phyloP scores from a whole-genome alignment of 1,284 basidiomycete genomes.

The Sparassis latifolia region DNA sequence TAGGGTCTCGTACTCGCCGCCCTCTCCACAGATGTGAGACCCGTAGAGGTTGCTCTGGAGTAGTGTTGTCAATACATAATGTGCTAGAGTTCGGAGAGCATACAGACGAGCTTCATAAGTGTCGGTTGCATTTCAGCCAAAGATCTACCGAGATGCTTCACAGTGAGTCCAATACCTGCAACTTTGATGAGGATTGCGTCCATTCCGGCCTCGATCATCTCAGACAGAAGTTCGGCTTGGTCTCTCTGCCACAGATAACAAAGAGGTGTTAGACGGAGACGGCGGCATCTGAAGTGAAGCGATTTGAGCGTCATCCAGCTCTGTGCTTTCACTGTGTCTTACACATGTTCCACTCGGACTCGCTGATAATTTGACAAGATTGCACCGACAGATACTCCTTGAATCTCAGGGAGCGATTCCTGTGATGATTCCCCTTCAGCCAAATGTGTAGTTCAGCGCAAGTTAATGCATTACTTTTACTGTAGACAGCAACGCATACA shows the following conservation, averaged over 20 bases:
- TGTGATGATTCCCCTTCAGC: constrained; percentile 24
- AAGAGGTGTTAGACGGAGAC: constrained; percentile 78
- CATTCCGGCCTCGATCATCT: constrained; percentile 83
- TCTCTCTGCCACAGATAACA: constrained; percentile 93
- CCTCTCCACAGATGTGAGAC: constrained; percentile 94
- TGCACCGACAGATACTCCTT: constrained; percentile 91
- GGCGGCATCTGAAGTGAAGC: constrained; percentile 51
- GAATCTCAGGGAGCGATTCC: constrained; percentile 75
- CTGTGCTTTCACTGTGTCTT: constrained; percentile 22
- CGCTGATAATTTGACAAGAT: constrained; percentile 98
- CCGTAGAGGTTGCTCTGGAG: constrained; percentile 79
- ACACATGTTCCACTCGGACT: constrained; percentile 96
- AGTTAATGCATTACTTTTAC: constrained; percentile 61
- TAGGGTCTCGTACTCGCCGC: constrained; percentile 96
- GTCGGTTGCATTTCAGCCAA: constrained; percentile 73
- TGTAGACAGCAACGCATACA: constrained; percentile 67
- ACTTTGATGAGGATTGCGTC: constrained; percentile 92
- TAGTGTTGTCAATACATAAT: not conserved
- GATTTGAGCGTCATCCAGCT: no score
- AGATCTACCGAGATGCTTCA: constrained; percentile 75
- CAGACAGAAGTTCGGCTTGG: constrained; percentile 76
- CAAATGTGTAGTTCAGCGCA: not conserved
- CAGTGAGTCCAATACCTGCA: constrained; percentile 86
- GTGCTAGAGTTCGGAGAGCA: not conserved
- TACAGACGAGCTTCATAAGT: constrained; percentile 64